A percentile compares a stretch with the other conserved stretches of the same genome.
These are phyloP conservation scores for Sporothrix pallida DNA, from an alignment of 2,329 filamentous ascomycete genomes.

Conservation along the genomic window DNA sequence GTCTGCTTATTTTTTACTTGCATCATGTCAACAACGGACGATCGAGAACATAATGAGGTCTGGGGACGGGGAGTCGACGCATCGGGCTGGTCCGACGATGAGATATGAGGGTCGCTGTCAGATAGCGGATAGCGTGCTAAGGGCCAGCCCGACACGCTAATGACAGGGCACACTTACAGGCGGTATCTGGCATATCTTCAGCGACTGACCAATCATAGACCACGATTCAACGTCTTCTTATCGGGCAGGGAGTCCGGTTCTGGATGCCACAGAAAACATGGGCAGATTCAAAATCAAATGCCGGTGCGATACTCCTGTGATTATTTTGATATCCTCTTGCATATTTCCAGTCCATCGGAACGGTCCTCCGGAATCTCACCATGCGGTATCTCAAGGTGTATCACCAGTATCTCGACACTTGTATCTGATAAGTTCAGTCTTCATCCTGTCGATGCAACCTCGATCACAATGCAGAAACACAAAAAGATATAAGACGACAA, in stretches of 20 bases:
- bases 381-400: constrained; percentile 13
- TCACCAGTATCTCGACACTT: not conserved
- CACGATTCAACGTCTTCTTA: not conserved
- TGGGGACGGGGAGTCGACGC: too few relatives aligned
- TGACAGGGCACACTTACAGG: constrained; percentile 6
- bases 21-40: too few relatives aligned
- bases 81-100: too few relatives aligned
- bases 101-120: not conserved
- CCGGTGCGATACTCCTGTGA: not conserved
- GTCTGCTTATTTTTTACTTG: too few relatives aligned
- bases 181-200: not conserved
- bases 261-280: not conserved
- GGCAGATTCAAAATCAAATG: not conserved
- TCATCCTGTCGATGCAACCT: not conserved
- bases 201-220: not conserved
- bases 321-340: not conserved
- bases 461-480: not conserved
- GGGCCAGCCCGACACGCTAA: constrained; percentile 2
- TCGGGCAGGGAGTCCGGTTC: not conserved
- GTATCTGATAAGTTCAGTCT: constrained; percentile 21
- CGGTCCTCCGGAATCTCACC: constrained; percentile 4
- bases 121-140: too few relatives aligned
- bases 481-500: constrained; percentile 8
- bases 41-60: too few relatives aligned
- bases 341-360: not conserved